Evolutionary conservation across 768 basidiomycete species (phyloP), one percentile per base, ranked within the genome.

Genomic region (Tremella yokohamensis): DNA sequence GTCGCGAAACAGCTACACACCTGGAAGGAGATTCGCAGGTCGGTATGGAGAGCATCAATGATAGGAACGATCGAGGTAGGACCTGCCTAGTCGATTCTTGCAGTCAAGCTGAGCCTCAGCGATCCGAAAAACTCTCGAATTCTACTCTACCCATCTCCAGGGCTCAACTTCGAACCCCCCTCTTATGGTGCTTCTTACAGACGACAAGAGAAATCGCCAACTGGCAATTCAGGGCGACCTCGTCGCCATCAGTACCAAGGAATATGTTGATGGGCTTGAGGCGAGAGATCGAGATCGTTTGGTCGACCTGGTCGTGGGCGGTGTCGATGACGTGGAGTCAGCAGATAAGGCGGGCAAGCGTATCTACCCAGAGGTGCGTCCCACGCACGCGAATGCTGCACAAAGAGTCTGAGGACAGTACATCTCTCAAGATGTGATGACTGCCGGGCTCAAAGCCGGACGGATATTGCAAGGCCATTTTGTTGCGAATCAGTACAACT

Each of bases 401-500:
- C 20, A 16, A 11, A 29, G 15, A 12, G 6, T 39, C 54, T 60
- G 57, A 52, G 38, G 18, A 45, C 49, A 98, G 90, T 93, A 98
- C 73, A 79, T 96, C 15, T 81, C 91, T 0, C 80, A 82, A 8
- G 81, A 85, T 0, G 84, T 83, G 0, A 76, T 97, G 8, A 70
- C 84, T 39, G 89, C 91, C 9, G 93, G 91, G 1, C 81, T 97
- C 56, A 93, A 92, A 74, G 83, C 84, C 2, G 90, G 89, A 1
- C 80, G 86, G 40, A 82, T 93, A 2, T 84, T 90, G 69, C 90
- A 97, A 78, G 96, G 96, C 0, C 86, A 93, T 72, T 99, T 94
- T 79, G 91, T 88, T 69, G 90, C 92, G 1, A 96, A 89, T 66
- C 86, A 86, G 63, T 99, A 92, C 78, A 98, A 99, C 74, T 98